Conservation (phyloP, 345 rosid genomes). For the Melaleuca alternifolia region DNA sequence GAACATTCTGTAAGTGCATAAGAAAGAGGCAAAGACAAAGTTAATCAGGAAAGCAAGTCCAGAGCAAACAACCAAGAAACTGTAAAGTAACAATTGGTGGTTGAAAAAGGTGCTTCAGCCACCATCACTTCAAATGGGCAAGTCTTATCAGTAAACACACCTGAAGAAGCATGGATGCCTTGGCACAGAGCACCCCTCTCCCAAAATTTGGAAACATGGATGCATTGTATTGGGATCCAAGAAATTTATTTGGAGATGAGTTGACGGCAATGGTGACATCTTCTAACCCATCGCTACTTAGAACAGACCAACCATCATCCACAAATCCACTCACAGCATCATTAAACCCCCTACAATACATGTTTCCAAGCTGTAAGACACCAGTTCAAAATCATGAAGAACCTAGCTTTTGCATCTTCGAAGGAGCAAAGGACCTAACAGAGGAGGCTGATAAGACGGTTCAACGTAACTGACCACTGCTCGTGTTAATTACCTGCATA, state of each 20-base stretch:
- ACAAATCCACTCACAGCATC: slow-evolving; percentile 90
- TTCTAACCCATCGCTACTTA: slow-evolving; percentile 73
- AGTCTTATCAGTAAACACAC: slow-evolving; percentile 14
- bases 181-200: slow-evolving; percentile 92
- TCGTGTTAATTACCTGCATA: slow-evolving; percentile 49
- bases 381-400: not conserved
- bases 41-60: not conserved
- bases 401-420: not conserved
- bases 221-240: slow-evolving; percentile 54
- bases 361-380: not conserved
- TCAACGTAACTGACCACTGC: not conserved
- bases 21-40: not conserved
- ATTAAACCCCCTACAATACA: slow-evolving; percentile 75
- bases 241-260: slow-evolving; percentile 63
- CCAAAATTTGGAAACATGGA: slow-evolving; percentile 69
- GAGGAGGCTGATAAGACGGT: not conserved
- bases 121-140: not conserved
- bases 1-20: slow-evolving; percentile 55
- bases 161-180: slow-evolving; percentile 93
- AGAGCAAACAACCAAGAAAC: not conserved
- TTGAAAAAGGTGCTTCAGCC: not conserved
- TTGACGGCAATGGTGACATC: slow-evolving; percentile 76
- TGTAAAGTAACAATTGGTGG: not conserved
- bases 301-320: slow-evolving; percentile 92
- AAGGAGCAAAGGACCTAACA: not conserved